Evolutionary conservation across 2,329 filamentous ascomycete genomes (phyloP), one percentile per base, ranked within the genome.

Genomic region (Cordyceps fumosorosea): DNA sequence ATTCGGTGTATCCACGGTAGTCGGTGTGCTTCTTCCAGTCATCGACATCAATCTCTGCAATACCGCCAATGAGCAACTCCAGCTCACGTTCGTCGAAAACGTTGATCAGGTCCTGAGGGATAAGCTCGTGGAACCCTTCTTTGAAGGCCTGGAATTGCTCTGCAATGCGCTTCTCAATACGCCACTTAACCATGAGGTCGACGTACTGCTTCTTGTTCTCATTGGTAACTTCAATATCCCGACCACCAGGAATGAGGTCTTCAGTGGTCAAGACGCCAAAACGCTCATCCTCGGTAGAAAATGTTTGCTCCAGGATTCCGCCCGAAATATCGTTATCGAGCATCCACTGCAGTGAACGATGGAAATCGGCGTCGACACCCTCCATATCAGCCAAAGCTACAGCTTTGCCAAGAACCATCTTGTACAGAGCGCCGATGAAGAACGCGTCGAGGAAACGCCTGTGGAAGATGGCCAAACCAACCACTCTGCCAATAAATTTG

Each of bases 21-120:
- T 99, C 95, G 53, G 95, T 99, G 78, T 99, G 95, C 82, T 99
- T 99, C 89, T 99, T 98, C 95, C 95, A 99, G 77, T 99, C 95
- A 64, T 99, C 95, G 18, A 99, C 93, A 71, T 99, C 95, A 68
- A 99, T 99, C 77, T 99, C 95, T n/a, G 95, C 95, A 69, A 99
- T 99, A 83, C 95, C 95, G 67, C 95, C 95, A 72, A 99, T 98
- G 68, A 99, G 83, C 68, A 99, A 79, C 77, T 99, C 95, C 54
- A 99, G 82, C 77, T 99, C 95, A 70, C 95, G 90, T 81, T 99
- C 95, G 72, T 99, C 95, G 71, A 99, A 99, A 47, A 99, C 95
- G 70, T 97, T 98, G 76, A 99, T 93, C 56, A 99, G 84, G 72
- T 99, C 95, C 61, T 93, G 87, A 3, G 95, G 95, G 64, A 99